These are phyloP conservation scores for Ogataea hybrid DNA, from an alignment of 1,139 yeast species.

Conservation along the genomic window DNA sequence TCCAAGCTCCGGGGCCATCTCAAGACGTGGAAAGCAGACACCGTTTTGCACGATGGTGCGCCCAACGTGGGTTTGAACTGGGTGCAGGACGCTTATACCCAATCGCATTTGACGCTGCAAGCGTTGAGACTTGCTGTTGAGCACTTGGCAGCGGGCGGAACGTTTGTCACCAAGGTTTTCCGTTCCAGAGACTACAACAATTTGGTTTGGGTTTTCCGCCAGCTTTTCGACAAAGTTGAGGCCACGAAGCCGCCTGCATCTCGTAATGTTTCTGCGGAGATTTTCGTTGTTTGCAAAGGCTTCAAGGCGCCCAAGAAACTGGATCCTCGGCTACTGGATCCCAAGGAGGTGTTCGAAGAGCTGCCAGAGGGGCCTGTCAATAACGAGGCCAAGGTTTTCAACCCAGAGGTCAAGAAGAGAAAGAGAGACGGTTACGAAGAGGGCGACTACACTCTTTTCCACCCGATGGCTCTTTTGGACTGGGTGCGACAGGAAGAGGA, in stretches of 20 bases:
- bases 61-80: slow-evolving; percentile 99
- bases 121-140: slow-evolving; percentile 95
- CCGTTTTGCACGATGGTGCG: slow-evolving; percentile 99
- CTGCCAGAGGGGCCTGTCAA: slow-evolving; percentile 73
- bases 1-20: slow-evolving; percentile 90
- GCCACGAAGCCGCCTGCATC: slow-evolving; percentile 99
- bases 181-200: slow-evolving; percentile 97
- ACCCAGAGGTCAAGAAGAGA: slow-evolving; percentile 88
- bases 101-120: slow-evolving; percentile 91
- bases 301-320: slow-evolving; percentile 94
- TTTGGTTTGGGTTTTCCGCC: slow-evolving; percentile 96
- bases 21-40: slow-evolving; percentile 99
- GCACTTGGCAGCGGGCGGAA: slow-evolving; percentile 86
- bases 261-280: slow-evolving; percentile 98
- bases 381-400: slow-evolving; percentile 87
- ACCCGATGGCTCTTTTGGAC: too few species aligned
- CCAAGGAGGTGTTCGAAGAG: slow-evolving; percentile 93
- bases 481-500: too few species aligned
- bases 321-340: slow-evolving; percentile 90
- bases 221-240: slow-evolving; percentile 91
- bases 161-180: slow-evolving; percentile 95
- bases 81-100: slow-evolving; percentile 99
- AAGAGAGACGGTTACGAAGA: slow-evolving; percentile 97
- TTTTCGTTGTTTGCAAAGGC: slow-evolving; percentile 93
- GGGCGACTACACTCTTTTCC: too few species aligned